These are phyloP conservation scores for Xylariaceae sp. DNA, from an alignment of 2,329 filamentous ascomycete genomes.

Conservation along the genomic window DNA sequence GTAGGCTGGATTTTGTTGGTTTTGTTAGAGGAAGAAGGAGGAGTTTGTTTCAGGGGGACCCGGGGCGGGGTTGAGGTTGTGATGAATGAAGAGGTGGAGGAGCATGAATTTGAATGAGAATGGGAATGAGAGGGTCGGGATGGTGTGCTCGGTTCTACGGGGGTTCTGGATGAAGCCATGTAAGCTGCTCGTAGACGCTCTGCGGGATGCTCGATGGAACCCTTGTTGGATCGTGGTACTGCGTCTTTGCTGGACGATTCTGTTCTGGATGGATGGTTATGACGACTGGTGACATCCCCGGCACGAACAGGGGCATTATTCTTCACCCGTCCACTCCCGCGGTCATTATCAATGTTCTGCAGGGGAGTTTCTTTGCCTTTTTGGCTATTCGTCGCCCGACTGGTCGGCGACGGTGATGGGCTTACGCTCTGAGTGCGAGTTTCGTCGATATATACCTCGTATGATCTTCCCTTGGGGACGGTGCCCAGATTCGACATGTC, in stretches of 20 bases:
- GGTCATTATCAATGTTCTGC: neutral
- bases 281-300: neutral
- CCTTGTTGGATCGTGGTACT: neutral
- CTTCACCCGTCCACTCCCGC: neutral
- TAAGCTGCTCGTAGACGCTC: neutral
- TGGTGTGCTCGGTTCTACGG: neutral
- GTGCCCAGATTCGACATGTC: constrained; percentile 39
- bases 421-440: neutral
- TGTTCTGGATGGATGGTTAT: neutral
- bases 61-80: too few species aligned
- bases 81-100: too few species aligned
- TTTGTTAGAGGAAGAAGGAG: neutral
- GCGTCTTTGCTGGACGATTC: neutral
- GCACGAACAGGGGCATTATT: neutral
- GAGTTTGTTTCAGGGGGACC: neutral
- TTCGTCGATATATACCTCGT: constrained; percentile 26
- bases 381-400: neutral
- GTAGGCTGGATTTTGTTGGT: neutral
- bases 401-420: too few species aligned
- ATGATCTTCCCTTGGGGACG: constrained; percentile 22
- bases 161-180: too few species aligned
- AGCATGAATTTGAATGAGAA: too few species aligned
- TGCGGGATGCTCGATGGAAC: neutral
- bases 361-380: neutral
- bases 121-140: too few species aligned